These are phyloP conservation scores for Fagus crenata DNA, from an alignment of 306 rosid genomes.

Conservation along the genomic window DNA sequence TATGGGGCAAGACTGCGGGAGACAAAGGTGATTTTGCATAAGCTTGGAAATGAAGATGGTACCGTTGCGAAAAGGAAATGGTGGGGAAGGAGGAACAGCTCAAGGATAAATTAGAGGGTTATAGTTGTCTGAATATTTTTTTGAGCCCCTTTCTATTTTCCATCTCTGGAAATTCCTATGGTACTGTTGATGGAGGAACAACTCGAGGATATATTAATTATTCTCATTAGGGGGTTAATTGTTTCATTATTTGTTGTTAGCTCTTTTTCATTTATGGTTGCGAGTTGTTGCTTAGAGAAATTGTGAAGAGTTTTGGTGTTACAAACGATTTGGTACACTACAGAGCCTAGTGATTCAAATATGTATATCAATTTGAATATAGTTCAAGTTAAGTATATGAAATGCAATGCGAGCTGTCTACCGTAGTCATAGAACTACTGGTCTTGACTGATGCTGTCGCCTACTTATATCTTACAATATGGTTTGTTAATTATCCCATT, in stretches of 20 bases:
- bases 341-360: constrained; percentile 25
- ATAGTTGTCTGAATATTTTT: constrained; percentile 9
- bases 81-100: constrained; percentile 98
- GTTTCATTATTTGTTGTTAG: constrained; percentile 11
- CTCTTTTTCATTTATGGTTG: constrained; percentile 6
- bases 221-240: not conserved
- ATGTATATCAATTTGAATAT: constrained; percentile 37
- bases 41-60: constrained; percentile 84
- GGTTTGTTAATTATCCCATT: too few relatives aligned
- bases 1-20: constrained; percentile 80
- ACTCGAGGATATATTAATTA: not conserved
- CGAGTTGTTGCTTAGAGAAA: constrained; percentile 17
- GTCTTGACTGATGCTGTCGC: not conserved
- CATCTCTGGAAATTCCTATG: not conserved
- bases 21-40: constrained; percentile 77
- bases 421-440: not conserved
- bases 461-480: too few relatives aligned
- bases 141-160: not conserved
- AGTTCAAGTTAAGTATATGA: constrained; percentile 18
- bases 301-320: constrained; percentile 36
- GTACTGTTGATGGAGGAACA: not conserved
- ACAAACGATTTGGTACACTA: constrained; percentile 27
- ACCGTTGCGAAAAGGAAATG: constrained; percentile 72
- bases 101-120: constrained; percentile 58
- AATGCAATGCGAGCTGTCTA: constrained; percentile 6